Base-by-base conservation (phyloP, 1,139 yeast species). In the Kodamaea suecica region DNA sequence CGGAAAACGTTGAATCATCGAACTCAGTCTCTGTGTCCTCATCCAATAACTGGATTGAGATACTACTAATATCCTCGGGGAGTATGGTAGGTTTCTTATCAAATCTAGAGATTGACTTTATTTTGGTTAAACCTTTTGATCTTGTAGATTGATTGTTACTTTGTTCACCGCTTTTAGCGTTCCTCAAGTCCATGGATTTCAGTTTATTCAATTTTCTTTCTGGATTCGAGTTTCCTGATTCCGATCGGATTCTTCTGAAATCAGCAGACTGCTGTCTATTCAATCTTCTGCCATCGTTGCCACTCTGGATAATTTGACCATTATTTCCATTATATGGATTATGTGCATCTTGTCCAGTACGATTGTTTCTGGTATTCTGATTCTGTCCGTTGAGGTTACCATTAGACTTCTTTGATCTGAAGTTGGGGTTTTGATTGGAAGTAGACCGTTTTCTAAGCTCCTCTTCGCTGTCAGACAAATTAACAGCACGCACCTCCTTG, bases 401-500 rank as follows among this genome's bases (percentile, higher is more conserved):
- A 28, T 40, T 36, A 13, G 45, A 36, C 27, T 43, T 43, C 31
- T 33, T 39, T 2, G 31, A 28, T 23, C 37, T 32, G 12, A 20
- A 34, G 31, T 9, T 17, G 14, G 3, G 27, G 16, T 5, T 17
- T 31, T 26, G n/a, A 23, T 27, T 20, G 6, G 21, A 9, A 19
- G 21, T 6, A 19, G 21, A 19, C 21, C n/a, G n/a, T 20, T 20
- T 20, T 10, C 10, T 20, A 20, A 10, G 13, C 15, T 41, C 52
- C 9, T 47, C 56, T 3, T 56, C 63, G 23, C 45, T 46, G 32
- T 56, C 58, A 5, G 57, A 48, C 33, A 57, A 51, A 4, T 48
- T 38, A 13, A 59, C 46, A 14, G 49, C 61, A 15, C 44, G 47
- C 36, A 61, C 47, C 42, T 59, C 66, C 28, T 45, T 45, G 11